Evolutionary conservation across 768 basidiomycete species (phyloP).

Genomic region (Leucosporidium yakuticum): DNA sequence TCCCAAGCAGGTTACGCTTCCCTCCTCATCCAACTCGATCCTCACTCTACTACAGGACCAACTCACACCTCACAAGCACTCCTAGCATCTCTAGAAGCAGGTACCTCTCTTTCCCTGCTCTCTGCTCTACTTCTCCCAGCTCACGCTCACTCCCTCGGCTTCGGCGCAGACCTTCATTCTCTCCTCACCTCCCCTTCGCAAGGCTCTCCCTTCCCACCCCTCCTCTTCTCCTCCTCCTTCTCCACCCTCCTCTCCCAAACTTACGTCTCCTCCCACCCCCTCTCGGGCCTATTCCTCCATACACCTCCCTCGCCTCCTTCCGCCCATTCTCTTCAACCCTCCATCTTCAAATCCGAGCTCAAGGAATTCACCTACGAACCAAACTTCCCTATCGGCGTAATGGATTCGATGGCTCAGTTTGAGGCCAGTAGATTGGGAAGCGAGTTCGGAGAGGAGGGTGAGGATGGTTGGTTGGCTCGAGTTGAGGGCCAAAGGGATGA

Average conservation of each 20-base stretch:
- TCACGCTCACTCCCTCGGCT: background rate
- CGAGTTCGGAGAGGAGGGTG: constrained; percentile 9
- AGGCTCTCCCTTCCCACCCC: constrained; percentile 54
- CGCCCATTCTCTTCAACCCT: constrained; percentile 40
- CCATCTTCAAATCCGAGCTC: constrained; percentile 40
- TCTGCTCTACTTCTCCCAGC: no score
- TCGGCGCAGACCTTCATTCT: constrained; percentile 41
- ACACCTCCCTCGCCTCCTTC: constrained; percentile 51
- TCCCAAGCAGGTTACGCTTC: constrained; percentile 27
- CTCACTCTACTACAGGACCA: background rate
- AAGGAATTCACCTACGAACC: constrained; percentile 58
- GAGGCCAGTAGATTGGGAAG: constrained; percentile 17
- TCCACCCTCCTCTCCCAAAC: constrained; percentile 59
- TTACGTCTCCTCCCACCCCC: constrained; percentile 64
- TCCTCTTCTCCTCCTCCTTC: constrained; percentile 52
- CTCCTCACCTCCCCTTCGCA: constrained; percentile 46
- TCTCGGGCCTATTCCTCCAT: constrained; percentile 56
- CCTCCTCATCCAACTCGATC: constrained; percentile 28
- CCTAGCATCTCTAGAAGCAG: constrained; percentile 21
- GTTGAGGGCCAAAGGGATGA: background rate
- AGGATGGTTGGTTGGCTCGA: constrained; percentile 5
- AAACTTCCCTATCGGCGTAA: constrained; percentile 56
- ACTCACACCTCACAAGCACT: background rate
- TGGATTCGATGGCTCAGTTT: background rate
- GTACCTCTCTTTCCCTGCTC: constrained; percentile 2